Conservation (phyloP, 306 rosid species). For the Trichosanthes truncata region DNA sequence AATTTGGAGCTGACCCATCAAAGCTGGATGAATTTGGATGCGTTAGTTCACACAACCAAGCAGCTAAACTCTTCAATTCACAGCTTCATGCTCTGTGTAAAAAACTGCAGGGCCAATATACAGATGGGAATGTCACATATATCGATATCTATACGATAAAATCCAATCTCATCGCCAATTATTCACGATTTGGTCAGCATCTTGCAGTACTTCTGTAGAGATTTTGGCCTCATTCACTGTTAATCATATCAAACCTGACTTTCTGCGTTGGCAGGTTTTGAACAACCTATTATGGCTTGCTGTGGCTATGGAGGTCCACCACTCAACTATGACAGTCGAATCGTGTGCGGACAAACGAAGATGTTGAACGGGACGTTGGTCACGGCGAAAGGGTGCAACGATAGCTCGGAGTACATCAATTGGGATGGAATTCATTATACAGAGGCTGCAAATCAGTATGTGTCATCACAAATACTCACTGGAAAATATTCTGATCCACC, state of each 20-base stretch:
- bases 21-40: constrained; percentile 75
- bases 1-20: constrained; percentile 66
- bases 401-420: constrained; percentile 49
- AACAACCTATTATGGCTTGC: constrained; percentile 75
- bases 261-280: constrained; percentile 46
- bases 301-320: constrained; percentile 97
- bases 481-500: constrained; percentile 81
- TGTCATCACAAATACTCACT: constrained; percentile 67
- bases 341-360: constrained; percentile 64
- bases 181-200: constrained; percentile 44
- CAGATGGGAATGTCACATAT: constrained; percentile 49
- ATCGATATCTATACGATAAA: constrained; percentile 70
- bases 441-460: constrained; percentile 71
- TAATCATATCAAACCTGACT: background rate
- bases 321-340: constrained; percentile 49
- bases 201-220: background rate
- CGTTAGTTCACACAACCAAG: constrained; percentile 61
- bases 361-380: constrained; percentile 53
- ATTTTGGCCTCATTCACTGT: background rate
- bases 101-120: constrained; percentile 59
- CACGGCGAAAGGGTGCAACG: constrained; percentile 50
- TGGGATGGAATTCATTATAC: constrained; percentile 97
- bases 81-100: constrained; percentile 65
- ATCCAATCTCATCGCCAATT: constrained; percentile 57
- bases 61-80: constrained; percentile 57